Evolutionary conservation across 768 basidiomycete species (phyloP), one percentile per base, ranked within the genome.

Genomic region (Kondoa subrosea): DNA sequence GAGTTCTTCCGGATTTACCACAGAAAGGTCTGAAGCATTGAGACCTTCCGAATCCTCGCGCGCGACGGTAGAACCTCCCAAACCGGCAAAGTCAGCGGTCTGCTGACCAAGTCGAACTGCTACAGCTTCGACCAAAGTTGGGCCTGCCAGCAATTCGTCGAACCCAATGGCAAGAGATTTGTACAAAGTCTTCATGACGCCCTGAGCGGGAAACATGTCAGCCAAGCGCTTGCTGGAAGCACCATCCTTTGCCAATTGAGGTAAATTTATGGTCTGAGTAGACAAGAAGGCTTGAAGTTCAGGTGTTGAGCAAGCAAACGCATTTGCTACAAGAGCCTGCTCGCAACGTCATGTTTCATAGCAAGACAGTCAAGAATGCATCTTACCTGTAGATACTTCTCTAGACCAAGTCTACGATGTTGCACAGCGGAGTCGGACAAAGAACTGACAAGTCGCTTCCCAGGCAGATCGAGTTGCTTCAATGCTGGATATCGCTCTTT

Each of bases 81-180:
- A 84, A 1, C 89, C 91, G 1, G 85, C 86, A 69, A 91, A 85
- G 74, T 91, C 89, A 12, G 88, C 88, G 0, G 88, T 91, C 77
- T 96, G 91, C 32, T 85, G 83, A 0, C 87, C 89, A 21, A 96
- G 83, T 1, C 91, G 85, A 73, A 89, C 87, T 57, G 93, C 89
- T 82, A 93, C 88, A 58, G 92, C 87, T 75, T 96, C 91, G 57
- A 96, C 78, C 89, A 95, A 91, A 0, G 90, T 91, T 1, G 88
- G 92, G 17, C 89, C 91, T 71, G 93, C 90, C 78, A 93, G 86
- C 83, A 95, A 89, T 77, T 97, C 95, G 76, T 99, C 95, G 73
- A 97, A 86, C 76, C 91, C 91, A 71, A 89, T 88, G 3, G 93
- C 84, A 59, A 99, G 88, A 29, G 90, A 89, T 32, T 87, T 85